Evolutionary conservation across 768 basidiomycete genomes (phyloP).

Genomic region (Boletus fagicola): DNA sequence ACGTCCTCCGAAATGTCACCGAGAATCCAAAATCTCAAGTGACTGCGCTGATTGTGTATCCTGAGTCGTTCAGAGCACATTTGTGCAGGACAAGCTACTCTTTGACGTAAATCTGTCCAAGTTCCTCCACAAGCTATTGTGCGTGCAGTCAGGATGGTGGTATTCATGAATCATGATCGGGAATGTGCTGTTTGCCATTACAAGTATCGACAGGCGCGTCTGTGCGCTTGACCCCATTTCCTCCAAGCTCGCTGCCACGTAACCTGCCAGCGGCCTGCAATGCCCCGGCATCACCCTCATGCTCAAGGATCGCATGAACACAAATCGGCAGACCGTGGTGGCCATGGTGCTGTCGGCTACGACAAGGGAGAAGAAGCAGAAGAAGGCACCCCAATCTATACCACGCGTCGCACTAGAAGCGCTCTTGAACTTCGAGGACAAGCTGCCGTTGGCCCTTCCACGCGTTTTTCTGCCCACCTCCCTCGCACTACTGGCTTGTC

Average conservation of each 20-base stretch:
- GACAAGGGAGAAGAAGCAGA: background rate
- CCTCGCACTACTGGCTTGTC: constrained; percentile 20
- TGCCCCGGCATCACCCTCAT: background rate
- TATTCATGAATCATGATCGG: constrained; percentile 1
- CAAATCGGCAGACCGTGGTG: background rate
- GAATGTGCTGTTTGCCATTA: background rate
- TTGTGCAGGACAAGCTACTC: background rate
- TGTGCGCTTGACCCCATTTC: background rate
- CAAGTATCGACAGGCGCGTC: background rate
- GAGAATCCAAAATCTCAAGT: background rate
- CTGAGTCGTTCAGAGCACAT: too few relatives aligned
- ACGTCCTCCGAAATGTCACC: background rate
- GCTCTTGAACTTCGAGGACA: constrained; percentile 21
- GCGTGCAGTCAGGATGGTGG: background rate
- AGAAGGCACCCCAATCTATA: constrained; percentile 10
- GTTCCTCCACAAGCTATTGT: background rate
- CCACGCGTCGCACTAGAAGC: constrained; percentile 25
- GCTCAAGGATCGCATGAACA: background rate
- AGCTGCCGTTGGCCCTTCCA: background rate
- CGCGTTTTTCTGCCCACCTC: constrained; percentile 9
- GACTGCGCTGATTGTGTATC: background rate
- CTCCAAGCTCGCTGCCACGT: background rate
- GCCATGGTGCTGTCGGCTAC: background rate
- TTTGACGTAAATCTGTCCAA: constrained; percentile 1
- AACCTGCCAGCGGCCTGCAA: background rate